Evolutionary conservation across 2,329 filamentous ascomycete genomes (phyloP), one percentile per base, ranked within the genome.

Genomic region (Diaporthe sp.): DNA sequence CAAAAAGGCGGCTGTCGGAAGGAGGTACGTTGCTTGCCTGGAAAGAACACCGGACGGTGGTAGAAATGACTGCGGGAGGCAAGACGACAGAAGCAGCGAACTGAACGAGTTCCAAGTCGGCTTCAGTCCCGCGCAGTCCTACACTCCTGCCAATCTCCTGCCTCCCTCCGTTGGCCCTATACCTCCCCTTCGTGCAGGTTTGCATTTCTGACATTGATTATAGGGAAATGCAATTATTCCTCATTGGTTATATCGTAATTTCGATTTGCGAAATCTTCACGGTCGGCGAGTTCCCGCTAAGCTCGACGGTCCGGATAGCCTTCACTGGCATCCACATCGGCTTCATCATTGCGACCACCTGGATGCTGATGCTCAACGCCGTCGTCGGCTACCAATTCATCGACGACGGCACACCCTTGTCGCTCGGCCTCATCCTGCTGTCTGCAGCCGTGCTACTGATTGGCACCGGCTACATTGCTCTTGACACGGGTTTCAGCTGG

Each of bases 231-330:
- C 97, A 99, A 88, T 81, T 98, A 45, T 98, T 99, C 85, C 90
- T 99, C 68, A 77, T 94, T 55, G 93, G 94, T 68, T 99, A 95
- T 83, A 93, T 97, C 74, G 85, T 98, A 74, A 92, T 98, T 76
- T 92, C 94, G 80, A 94, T 99, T 80, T 98, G 96, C 85, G 97
- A 98, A 83, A 98, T 99, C 80, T 98, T 99, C 85, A 96, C 95
- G 0, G 92, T 98, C 47, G 97, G 97, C 78, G 94, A 93, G 40
- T 96, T 99, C 80, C 95, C 96, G 3, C 85, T 98, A 28, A 86
- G 90, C 78, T 85, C 88, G 70, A 90, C 85, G 67, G 93, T 94
- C 74, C 92, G 95, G 82, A 89, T 94, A 80, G 95, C 90, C 12
- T 99, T 99, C 82, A 94, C 94, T 19, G 96, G 94, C 45, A 92